Conservation (phyloP, 2,329 filamentous ascomycete genomes). For the Claviceps capensis region DNA sequence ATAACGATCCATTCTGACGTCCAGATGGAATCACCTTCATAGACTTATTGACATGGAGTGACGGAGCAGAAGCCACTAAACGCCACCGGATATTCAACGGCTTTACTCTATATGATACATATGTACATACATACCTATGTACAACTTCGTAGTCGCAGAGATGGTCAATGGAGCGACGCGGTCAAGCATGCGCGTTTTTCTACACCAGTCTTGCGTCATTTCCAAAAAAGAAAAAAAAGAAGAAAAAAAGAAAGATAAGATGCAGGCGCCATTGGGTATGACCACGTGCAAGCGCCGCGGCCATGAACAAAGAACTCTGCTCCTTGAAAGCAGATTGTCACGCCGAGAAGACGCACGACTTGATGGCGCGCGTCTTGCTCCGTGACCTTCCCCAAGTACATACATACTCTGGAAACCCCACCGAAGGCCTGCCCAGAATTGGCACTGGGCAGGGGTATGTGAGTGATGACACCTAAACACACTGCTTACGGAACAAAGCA, state of each 20-base stretch:
- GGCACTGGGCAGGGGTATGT: background rate
- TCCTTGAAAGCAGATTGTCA: background rate
- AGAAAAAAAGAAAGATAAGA: background rate
- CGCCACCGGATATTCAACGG: background rate
- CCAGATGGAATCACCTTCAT: background rate
- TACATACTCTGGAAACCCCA: background rate
- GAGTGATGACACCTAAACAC: background rate
- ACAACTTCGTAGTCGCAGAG: too few relatives aligned
- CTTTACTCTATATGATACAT: background rate
- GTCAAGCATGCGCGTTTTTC: background rate
- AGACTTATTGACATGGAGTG: background rate
- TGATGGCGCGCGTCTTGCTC: background rate
- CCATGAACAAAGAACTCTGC: background rate
- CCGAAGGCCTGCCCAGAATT: background rate
- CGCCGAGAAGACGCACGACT: background rate
- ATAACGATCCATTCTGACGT: background rate
- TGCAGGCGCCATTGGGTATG: background rate
- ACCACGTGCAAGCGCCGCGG: background rate
- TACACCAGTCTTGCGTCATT: background rate
- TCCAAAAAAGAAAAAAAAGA: background rate
- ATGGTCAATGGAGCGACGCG: too few relatives aligned
- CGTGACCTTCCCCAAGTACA: background rate
- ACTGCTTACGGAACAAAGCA: background rate
- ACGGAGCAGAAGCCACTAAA: background rate
- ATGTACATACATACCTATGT: too few relatives aligned